phyloP scores from a whole-genome alignment of 306 rosid genomes.

The Sphenostylis stenocarpa region DNA sequence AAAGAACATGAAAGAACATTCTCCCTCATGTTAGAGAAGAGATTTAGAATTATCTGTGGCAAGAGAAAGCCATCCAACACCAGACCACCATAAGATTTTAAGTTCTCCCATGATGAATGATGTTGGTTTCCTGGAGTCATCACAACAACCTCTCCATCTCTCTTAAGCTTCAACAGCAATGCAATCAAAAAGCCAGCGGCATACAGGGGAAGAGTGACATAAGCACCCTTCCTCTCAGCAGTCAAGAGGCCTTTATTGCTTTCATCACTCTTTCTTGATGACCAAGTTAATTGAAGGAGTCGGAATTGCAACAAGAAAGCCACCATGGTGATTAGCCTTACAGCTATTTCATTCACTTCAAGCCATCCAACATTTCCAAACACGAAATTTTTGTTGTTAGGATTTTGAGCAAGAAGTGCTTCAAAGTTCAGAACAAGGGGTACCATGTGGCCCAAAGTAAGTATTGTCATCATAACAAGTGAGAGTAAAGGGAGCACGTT shows the following conservation, averaged over 20 bases:
- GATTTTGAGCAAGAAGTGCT: slow-evolving; percentile 46
- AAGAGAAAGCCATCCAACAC: slow-evolving; percentile 60
- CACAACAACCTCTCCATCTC: neutral
- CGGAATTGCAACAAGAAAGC: slow-evolving; percentile 58
- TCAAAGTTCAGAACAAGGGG: slow-evolving; percentile 66
- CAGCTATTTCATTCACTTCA: slow-evolving; percentile 49
- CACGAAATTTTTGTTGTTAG: slow-evolving; percentile 7
- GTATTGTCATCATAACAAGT: slow-evolving; percentile 50
- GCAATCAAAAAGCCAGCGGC: slow-evolving; percentile 40
- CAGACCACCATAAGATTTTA: slow-evolving; percentile 48
- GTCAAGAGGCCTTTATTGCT: slow-evolving; percentile 32
- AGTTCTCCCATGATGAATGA: slow-evolving; percentile 39
- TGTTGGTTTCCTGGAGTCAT: neutral
- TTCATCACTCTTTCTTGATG: slow-evolving; percentile 42
- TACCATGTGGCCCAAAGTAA: slow-evolving; percentile 46
- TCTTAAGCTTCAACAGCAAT: slow-evolving; percentile 26
- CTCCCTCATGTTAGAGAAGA: slow-evolving; percentile 39
- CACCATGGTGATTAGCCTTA: slow-evolving; percentile 48
- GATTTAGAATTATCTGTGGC: slow-evolving; percentile 61
- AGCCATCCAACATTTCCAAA: slow-evolving; percentile 51
- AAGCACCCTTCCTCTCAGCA: slow-evolving; percentile 42
- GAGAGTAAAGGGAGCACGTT: slow-evolving; percentile 59
- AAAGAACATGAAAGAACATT: slow-evolving; percentile 46
- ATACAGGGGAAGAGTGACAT: slow-evolving; percentile 40
- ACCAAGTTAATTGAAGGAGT: slow-evolving; percentile 59